Conservation (phyloP, 176 grass and related monocot genomes). For the Hyparrhenia diplandra region DNA sequence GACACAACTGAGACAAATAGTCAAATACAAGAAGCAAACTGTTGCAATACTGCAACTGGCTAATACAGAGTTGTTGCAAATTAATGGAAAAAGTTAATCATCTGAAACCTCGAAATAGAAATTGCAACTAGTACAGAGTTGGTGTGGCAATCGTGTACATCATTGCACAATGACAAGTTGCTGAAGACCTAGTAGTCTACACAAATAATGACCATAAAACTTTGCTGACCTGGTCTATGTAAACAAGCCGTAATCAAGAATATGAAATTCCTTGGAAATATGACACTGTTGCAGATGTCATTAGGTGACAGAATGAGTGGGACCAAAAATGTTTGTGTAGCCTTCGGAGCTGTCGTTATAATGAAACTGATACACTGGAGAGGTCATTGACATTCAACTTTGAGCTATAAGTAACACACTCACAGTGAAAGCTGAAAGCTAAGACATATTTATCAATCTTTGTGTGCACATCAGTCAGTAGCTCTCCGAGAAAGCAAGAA, state of each 20-base stretch:
- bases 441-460: not conserved
- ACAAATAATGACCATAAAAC: not conserved
- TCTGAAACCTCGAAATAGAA: not conserved
- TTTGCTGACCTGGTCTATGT: not conserved
- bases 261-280: not conserved
- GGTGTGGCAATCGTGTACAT: not conserved
- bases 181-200: not conserved
- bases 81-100: not conserved
- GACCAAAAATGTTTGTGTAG: not conserved
- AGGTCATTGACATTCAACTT: not conserved
- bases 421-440: not conserved
- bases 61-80: not conserved
- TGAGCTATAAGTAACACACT: not conserved
- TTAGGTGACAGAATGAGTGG: not conserved
- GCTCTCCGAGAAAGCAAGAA: not conserved
- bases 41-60: not conserved
- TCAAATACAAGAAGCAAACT: not conserved
- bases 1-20: not conserved
- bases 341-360: not conserved
- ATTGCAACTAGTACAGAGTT: not conserved
- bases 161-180: not conserved
- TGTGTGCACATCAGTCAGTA: not conserved
- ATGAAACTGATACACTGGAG: not conserved
- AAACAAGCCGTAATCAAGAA: not conserved
- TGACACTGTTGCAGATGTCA: not conserved